Evolutionary conservation across 129 eudicot genomes (phyloP), one percentile per base, ranked within the genome.

Genomic region (Centaurea solstitialis): DNA sequence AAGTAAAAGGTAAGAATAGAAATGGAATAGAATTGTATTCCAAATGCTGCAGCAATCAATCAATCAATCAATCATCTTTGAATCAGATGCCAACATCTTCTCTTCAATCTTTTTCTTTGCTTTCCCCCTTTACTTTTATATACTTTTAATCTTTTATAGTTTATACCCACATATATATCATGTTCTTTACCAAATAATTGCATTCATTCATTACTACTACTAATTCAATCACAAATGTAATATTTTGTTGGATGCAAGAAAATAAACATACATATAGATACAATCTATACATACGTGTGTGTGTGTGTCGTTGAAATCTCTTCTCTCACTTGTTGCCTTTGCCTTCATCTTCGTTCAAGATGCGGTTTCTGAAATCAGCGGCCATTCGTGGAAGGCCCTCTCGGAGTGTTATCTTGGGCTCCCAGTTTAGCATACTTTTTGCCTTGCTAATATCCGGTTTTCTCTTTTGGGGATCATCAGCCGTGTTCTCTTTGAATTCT

Each of bases 391-490:
- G 97, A 57, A 93, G 88, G 15, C 97, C 97, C 71, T 93, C 91
- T 10, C 92, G 74, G 57, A 93, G 81, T 67, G 97, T 76, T 43
- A 90, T 74, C 72, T 89, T 90, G 17, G 97, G 97, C 83, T 93
- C 97, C 97, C 97, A 93, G 72, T 88, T 90, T 35, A 93, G 83
- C 13, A 87, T 78, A 23, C 82, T 88, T 81, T 87, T 93, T 28
- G 97, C 97, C 81, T 89, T 93, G 87, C 85, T 83, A 37, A 93
- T 93, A 88, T 93, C 97, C 9, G 97, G 97, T 73, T 93, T 93
- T 85, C 97, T 87, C 81, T 83, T 93, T 30, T 93, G 97, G 53
- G 97, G 97, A 88, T 93, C 97, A 74, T 93, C 97, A n/a, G 95
- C 96, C 9, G 96, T 90, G 90, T 90, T 93, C 18, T 87, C 86